phyloP scores from a whole-genome alignment of 768 basidiomycete species.

The Mrakia gelida region DNA sequence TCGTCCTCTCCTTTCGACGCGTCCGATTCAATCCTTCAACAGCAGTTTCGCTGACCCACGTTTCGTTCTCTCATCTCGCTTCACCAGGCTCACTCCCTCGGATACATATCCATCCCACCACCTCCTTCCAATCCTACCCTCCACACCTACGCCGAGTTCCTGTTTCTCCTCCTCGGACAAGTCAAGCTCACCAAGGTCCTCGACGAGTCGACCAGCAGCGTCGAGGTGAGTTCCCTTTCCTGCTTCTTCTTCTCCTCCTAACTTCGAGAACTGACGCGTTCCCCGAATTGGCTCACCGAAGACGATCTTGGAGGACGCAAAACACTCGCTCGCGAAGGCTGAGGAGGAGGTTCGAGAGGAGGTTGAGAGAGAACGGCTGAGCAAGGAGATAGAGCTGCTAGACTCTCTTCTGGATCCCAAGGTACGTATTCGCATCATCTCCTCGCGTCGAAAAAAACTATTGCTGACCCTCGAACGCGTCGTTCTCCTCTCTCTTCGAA shows the following conservation, averaged over 20 bases:
- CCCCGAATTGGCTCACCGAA: background rate
- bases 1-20: background rate
- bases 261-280: background rate
- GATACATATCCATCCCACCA: background rate
- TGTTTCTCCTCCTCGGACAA: background rate
- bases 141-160: background rate
- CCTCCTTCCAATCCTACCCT: background rate
- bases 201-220: background rate
- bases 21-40: background rate
- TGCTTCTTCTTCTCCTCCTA: background rate
- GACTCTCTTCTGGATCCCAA: constrained; percentile 1
- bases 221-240: background rate
- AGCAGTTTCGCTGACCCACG: background rate
- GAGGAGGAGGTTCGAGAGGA: constrained; percentile 4
- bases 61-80: too few species aligned
- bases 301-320: background rate
- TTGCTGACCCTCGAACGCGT: background rate
- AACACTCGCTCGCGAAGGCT: background rate
- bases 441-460: too few species aligned
- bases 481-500: background rate
- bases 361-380: background rate
- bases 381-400: constrained; percentile 3
- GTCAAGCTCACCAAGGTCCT: background rate
- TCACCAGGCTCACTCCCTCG: background rate
- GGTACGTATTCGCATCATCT: background rate